Evolutionary conservation across 257 asterid species (phyloP).

Genomic region (Cruciata laevipes): DNA sequence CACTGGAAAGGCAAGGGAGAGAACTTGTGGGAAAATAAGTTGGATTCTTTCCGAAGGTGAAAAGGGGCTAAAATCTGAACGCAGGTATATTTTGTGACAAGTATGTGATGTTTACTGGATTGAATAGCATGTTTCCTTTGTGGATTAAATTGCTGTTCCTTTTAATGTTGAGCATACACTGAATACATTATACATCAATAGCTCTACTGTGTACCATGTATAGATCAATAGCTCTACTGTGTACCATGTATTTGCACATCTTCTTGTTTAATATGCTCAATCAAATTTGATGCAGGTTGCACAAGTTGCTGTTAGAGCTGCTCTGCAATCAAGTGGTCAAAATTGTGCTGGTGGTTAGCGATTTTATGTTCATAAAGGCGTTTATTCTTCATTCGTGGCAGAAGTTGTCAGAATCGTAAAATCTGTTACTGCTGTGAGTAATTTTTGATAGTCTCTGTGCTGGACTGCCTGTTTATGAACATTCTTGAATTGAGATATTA

Average conservation of each 20-base stretch:
- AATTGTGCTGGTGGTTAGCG: conserved; percentile 99
- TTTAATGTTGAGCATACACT: no score
- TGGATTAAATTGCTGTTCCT: conserved; percentile 68
- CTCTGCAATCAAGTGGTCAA: conserved; percentile 94
- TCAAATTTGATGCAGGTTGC: conserved; percentile 55
- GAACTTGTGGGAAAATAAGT: conserved; percentile 93
- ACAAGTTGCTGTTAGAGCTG: conserved; percentile 96
- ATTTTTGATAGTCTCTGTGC: background rate
- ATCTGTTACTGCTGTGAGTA: conserved; percentile 88
- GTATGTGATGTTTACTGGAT: no score
- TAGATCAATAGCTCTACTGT: no score
- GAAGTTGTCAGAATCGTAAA: conserved; percentile 86
- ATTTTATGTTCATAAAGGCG: conserved; percentile 84
- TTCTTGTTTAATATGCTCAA: background rate
- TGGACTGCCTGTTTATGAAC: no score
- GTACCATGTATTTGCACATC: no score
- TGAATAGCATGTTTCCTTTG: no score
- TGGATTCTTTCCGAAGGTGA: conserved; percentile 99
- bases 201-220: no score
- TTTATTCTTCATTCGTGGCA: conserved; percentile 74
- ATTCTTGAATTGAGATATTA: no score
- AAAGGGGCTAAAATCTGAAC: conserved; percentile 92
- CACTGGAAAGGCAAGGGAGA: conserved; percentile 99
- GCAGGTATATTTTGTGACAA: conserved; percentile 42
- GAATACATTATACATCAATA: no score